These are phyloP conservation scores for Aspergillus novofumigatus DNA, from an alignment of 2,329 filamentous ascomycete genomes.

Conservation along the genomic window DNA sequence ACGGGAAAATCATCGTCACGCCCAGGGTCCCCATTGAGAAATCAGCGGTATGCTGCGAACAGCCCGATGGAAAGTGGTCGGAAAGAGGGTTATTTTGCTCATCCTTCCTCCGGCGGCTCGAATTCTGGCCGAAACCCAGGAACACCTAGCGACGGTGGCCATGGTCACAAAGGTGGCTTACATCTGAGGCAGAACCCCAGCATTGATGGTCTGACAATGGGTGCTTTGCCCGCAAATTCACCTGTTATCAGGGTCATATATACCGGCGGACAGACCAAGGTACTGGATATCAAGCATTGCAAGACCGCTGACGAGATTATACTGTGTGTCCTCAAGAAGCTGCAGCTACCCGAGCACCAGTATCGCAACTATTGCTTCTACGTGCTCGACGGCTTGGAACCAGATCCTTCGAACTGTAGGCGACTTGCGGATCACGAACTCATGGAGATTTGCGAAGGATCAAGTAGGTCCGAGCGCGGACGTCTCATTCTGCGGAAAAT, in stretches of 20 bases:
- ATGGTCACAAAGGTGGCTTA: slow-evolving; percentile 59
- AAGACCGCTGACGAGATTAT: slow-evolving; percentile 91
- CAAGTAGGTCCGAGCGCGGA: slow-evolving; percentile 78
- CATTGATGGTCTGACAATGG: slow-evolving; percentile 80
- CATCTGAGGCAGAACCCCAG: slow-evolving; percentile 80
- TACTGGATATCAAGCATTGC: slow-evolving; percentile 88
- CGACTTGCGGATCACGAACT: slow-evolving; percentile 82
- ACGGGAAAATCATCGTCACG: slow-evolving; percentile 58
- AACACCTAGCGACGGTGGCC: slow-evolving; percentile 61
- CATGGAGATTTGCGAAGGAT: slow-evolving; percentile 84
- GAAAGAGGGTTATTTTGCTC: slow-evolving; percentile 55
- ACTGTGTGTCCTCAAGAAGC: slow-evolving; percentile 81
- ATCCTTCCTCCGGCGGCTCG: slow-evolving; percentile 51
- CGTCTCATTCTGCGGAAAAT: slow-evolving; percentile 87
- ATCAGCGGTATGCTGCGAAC: slow-evolving; percentile 57
- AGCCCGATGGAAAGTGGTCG: slow-evolving; percentile 54
- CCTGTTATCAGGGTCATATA: slow-evolving; percentile 91
- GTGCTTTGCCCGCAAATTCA: slow-evolving; percentile 77
- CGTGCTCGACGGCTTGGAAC: slow-evolving; percentile 78
- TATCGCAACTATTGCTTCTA: slow-evolving; percentile 97
- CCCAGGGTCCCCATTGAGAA: slow-evolving; percentile 65
- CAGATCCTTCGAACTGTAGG: slow-evolving; percentile 75
- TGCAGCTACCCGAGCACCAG: slow-evolving; percentile 82
- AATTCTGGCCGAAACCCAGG: slow-evolving; percentile 52
- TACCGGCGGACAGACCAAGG: slow-evolving; percentile 84